These are phyloP conservation scores for Eucalyptus tenuipes DNA, from an alignment of 345 rosid species.

Conservation along the genomic window DNA sequence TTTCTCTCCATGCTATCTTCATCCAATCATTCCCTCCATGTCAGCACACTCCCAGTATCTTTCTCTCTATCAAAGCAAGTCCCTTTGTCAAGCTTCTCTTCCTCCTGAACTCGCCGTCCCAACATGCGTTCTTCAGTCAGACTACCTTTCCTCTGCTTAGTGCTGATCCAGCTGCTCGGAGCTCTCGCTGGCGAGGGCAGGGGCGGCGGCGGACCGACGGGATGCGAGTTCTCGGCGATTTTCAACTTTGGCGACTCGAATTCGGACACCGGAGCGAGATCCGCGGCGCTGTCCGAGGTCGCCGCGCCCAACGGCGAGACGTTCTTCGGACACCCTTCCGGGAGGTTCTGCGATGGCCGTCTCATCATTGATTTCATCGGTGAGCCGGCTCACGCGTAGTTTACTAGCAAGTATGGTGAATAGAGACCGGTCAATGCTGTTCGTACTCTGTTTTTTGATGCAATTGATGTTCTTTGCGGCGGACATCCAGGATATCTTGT, in stretches of 20 bases:
- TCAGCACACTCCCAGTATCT: background rate
- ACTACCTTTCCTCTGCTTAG: background rate
- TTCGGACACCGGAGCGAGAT: slow-evolving; percentile 60
- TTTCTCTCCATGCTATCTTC: background rate
- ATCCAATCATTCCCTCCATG: background rate
- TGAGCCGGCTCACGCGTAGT: background rate
- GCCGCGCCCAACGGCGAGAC: slow-evolving; percentile 58
- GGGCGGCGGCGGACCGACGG: background rate
- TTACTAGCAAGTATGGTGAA: background rate
- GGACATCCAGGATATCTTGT: background rate
- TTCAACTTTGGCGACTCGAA: slow-evolving; percentile 80
- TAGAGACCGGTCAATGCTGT: background rate
- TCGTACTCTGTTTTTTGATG: background rate
- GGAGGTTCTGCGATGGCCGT: slow-evolving; percentile 61
- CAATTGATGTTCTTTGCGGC: background rate
- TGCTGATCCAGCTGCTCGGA: background rate
- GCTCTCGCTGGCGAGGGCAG: background rate
- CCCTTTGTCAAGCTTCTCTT: background rate
- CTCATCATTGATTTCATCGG: slow-evolving; percentile 57
- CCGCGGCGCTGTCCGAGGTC: slow-evolving; percentile 38
- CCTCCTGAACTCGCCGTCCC: background rate
- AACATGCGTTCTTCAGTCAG: background rate
- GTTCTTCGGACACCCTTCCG: slow-evolving; percentile 56
- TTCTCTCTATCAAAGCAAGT: background rate
- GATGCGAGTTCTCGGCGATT: slow-evolving; percentile 35